A percentile compares a stretch with the other conserved stretches of the same genome.
Evolutionary conservation across 345 rosid species (phyloP).

Genomic region (Dovyalis caffra): DNA sequence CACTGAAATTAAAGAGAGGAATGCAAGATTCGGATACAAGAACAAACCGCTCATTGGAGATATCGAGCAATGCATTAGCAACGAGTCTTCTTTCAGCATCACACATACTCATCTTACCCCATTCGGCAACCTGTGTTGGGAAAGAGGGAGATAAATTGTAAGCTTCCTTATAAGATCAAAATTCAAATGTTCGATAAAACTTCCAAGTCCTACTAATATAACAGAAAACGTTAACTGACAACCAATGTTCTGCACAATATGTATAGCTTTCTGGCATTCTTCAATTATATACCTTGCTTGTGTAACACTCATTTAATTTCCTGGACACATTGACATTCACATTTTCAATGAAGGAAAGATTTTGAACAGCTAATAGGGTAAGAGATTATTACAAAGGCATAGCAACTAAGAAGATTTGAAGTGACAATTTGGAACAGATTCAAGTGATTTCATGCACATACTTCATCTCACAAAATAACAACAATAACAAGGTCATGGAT

Average conservation of each 20-base stretch:
- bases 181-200: not conserved
- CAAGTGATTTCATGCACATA: not conserved
- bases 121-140: slow-evolving; percentile 61
- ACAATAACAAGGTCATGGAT: not conserved
- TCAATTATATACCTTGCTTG: not conserved
- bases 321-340: not conserved
- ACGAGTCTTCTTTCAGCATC: slow-evolving; percentile 92
- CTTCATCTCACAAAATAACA: not conserved
- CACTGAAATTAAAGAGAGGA: slow-evolving; percentile 74
- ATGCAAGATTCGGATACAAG: slow-evolving; percentile 96
- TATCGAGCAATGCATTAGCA: slow-evolving; percentile 87
- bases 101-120: slow-evolving; percentile 99
- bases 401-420: not conserved
- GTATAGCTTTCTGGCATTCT: not conserved
- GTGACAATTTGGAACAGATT: not conserved
- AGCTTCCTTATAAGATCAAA: not conserved
- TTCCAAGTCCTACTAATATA: not conserved
- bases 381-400: not conserved
- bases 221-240: not conserved
- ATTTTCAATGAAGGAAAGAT: not conserved
- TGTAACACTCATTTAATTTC: not conserved
- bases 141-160: slow-evolving; percentile 5
- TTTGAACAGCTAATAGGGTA: not conserved
- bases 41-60: slow-evolving; percentile 81
- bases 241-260: not conserved